phyloP scores from a whole-genome alignment of 352 stramenopile genomes.

The Phytophthora pluvialis region DNA sequence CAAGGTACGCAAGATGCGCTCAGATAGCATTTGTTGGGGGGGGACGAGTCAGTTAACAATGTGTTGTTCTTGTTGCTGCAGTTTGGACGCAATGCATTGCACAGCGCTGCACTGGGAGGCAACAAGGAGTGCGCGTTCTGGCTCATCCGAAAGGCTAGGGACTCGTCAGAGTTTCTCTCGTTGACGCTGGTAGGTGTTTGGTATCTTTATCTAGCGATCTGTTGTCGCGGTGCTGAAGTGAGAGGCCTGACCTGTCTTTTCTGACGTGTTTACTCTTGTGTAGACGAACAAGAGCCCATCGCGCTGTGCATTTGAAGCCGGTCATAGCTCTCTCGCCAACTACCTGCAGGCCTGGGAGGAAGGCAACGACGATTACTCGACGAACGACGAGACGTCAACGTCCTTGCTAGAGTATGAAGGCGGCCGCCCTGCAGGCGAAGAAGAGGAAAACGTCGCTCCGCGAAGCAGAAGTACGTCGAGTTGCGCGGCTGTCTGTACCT shows the following conservation, averaged over 20 bases:
- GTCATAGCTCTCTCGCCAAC: conserved; percentile 78
- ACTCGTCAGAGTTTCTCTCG: conserved; percentile 75
- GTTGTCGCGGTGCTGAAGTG: conserved; percentile 17
- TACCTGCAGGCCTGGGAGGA: conserved; percentile 86
- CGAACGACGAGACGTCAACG: conserved; percentile 59
- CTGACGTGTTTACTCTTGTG: conserved; percentile 11
- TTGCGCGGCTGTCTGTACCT: conserved; percentile 1
- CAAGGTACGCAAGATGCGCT: conserved; percentile 61
- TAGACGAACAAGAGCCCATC: conserved; percentile 91
- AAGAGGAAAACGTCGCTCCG: conserved; percentile 52
- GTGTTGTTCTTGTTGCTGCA: conserved; percentile 25
- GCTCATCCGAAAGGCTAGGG: conserved; percentile 73
- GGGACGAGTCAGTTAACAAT: no score
- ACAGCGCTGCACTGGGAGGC: conserved; percentile 78
- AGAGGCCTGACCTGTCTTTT: conserved; percentile 5
- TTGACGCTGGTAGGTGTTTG: conserved; percentile 64
- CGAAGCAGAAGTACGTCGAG: conserved; percentile 55
- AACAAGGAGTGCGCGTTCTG: conserved; percentile 87
- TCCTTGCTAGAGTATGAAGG: conserved; percentile 39
- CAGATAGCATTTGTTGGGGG: no score
- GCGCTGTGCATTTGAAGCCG: conserved; percentile 86
- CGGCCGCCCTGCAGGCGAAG: conserved; percentile 33
- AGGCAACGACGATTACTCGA: conserved; percentile 89
- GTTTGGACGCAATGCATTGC: conserved; percentile 87
- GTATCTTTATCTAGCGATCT: conserved; percentile 10